Percentiles rank a stretch among this genome's conserved stretches.
phyloP scores from a whole-genome alignment of 2,329 filamentous ascomycete species.

The Dactylellina haptotyla region DNA sequence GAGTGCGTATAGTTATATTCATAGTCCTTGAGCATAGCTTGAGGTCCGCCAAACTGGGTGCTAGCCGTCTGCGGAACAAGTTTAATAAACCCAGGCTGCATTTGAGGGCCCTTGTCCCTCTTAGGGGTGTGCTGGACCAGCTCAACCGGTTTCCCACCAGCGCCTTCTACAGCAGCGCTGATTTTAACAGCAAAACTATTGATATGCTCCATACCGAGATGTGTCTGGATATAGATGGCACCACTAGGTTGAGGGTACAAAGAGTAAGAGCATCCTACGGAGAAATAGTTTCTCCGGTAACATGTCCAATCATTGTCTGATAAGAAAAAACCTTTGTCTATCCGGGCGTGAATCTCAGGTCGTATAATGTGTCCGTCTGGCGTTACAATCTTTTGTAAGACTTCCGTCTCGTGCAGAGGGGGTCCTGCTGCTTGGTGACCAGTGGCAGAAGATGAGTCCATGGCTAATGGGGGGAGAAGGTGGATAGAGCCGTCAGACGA shows the following conservation, averaged over 20 bases:
- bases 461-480: slow-evolving; percentile 55
- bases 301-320: slow-evolving; percentile 88
- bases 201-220: slow-evolving; percentile 67
- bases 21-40: slow-evolving; percentile 61
- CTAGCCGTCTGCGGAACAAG: slow-evolving; percentile 70
- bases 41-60: slow-evolving; percentile 50
- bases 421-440: slow-evolving; percentile 64
- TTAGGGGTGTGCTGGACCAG: slow-evolving; percentile 92
- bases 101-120: slow-evolving; percentile 84
- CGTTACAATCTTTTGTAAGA: slow-evolving; percentile 72
- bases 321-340: slow-evolving; percentile 89
- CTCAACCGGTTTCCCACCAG: slow-evolving; percentile 79
- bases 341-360: slow-evolving; percentile 78
- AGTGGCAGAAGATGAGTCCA: slow-evolving; percentile 35
- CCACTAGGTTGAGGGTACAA: slow-evolving; percentile 68
- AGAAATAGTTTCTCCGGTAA: slow-evolving; percentile 87
- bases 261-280: slow-evolving; percentile 80
- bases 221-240: slow-evolving; percentile 29
- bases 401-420: slow-evolving; percentile 66
- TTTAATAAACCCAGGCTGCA: slow-evolving; percentile 75
- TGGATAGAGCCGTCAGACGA: slow-evolving; percentile 45
- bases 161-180: slow-evolving; percentile 81
- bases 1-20: slow-evolving; percentile 59
- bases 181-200: slow-evolving; percentile 74
- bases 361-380: slow-evolving; percentile 70